These are phyloP conservation scores for Glutinoglossum americanum DNA, from an alignment of 495 filamentous ascomycete species.

Conservation along the genomic window DNA sequence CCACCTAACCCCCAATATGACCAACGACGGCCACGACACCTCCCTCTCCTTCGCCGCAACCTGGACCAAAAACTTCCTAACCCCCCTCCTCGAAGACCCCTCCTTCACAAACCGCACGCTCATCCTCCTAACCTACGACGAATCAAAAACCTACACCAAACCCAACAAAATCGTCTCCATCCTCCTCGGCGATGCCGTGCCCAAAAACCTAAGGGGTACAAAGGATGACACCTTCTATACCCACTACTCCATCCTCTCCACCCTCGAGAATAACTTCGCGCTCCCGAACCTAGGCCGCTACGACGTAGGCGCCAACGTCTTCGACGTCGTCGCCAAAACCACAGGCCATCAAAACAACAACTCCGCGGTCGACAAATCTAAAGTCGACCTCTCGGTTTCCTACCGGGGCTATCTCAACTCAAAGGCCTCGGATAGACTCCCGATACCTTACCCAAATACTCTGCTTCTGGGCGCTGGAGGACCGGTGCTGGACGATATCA, in stretches of 20 bases:
- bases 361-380: neutral
- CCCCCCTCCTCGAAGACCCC: conserved; percentile 36
- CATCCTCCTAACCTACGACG: conserved; percentile 47
- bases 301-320: conserved; percentile 51
- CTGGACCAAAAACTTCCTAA: conserved; percentile 37
- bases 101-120: conserved; percentile 51
- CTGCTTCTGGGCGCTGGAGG: conserved; percentile 1
- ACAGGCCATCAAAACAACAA: conserved; percentile 17
- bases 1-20: conserved; percentile 60
- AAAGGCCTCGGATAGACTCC: neutral
- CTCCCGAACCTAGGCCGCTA: conserved; percentile 46
- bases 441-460: neutral
- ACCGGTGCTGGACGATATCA: neutral
- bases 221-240: conserved; percentile 46
- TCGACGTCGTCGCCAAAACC: conserved; percentile 34
- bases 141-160: conserved; percentile 32
- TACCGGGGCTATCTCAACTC: conserved; percentile 1
- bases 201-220: conserved; percentile 32
- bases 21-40: conserved; percentile 42
- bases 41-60: conserved; percentile 34
- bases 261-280: conserved; percentile 44
- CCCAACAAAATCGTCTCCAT: conserved; percentile 37
- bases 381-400: neutral
- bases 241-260: conserved; percentile 47
- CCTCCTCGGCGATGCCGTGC: conserved; percentile 45